These are phyloP conservation scores for Candida palmyrensis DNA, from an alignment of 805 yeast species.

Conservation along the genomic window DNA sequence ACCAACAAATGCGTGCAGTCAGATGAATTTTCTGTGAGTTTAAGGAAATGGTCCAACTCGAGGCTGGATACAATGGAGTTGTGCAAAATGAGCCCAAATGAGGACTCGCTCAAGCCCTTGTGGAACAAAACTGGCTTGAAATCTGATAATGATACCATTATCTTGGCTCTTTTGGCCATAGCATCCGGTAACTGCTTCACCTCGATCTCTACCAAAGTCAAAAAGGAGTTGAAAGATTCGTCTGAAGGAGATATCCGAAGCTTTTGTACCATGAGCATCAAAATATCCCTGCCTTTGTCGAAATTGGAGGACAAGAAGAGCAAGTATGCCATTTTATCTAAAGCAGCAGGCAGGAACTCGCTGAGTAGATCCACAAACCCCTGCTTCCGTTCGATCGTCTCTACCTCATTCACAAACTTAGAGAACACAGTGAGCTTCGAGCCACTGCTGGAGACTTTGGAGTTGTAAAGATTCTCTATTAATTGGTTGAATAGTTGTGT, in stretches of 20 bases:
- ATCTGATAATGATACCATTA: conserved; percentile 15
- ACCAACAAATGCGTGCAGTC: conserved; percentile 8
- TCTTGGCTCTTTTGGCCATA: neutral
- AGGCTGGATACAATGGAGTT: conserved; percentile 14
- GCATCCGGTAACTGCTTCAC: neutral
- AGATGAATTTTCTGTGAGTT: conserved; percentile 11
- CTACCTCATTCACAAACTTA: neutral
- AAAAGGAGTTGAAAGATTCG: neutral
- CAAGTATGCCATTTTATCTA: conserved; percentile 21
- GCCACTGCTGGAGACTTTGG: neutral
- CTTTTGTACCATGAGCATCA: neutral
- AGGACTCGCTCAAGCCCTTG: conserved; percentile 10
- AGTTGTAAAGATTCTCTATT: neutral
- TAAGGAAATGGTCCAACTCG: conserved; percentile 25
- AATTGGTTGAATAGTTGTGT: neutral
- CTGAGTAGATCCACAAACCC: conserved; percentile 10
- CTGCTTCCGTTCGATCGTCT: no score
- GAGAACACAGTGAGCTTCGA: neutral
- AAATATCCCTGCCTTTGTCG: neutral
- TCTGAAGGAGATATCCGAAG: neutral
- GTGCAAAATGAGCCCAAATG: conserved; percentile 17
- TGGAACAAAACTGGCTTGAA: conserved; percentile 27
- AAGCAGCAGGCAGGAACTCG: conserved; percentile 13
- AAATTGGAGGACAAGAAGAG: conserved; percentile 13
- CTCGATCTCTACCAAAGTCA: neutral